These are phyloP conservation scores for Coprinopsis cinerea DNA, from an alignment of 768 basidiomycete species.

Conservation along the genomic window DNA sequence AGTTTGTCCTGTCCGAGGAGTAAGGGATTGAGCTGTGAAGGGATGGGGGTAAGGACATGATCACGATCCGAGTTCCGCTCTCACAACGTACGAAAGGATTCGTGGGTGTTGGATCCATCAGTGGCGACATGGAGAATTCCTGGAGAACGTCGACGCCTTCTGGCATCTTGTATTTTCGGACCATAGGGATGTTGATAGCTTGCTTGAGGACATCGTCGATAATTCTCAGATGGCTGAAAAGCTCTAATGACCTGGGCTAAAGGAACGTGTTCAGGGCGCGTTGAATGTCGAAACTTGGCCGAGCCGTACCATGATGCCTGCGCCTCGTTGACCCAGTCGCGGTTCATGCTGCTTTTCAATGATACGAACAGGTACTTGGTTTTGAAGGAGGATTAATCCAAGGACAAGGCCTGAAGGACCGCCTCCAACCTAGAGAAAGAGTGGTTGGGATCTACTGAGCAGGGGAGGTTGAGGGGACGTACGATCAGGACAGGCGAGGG, in stretches of 20 bases:
- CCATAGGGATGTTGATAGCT: conserved; percentile 18
- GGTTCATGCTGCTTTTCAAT: conserved; percentile 13
- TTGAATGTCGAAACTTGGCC: background rate
- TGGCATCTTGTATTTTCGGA: conserved; percentile 31
- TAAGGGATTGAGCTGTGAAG: conserved; percentile 24
- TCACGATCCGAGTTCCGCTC: background rate
- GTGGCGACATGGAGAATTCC: conserved; percentile 30
- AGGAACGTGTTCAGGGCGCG: conserved; percentile 4
- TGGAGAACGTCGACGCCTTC: conserved; percentile 20
- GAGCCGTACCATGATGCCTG: conserved; percentile 8
- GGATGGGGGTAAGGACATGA: background rate
- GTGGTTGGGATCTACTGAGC: background rate
- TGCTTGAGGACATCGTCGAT: conserved; percentile 29
- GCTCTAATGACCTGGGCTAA: conserved; percentile 41
- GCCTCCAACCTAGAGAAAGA: conserved; percentile 9
- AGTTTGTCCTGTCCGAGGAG: conserved; percentile 30
- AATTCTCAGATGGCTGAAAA: conserved; percentile 33
- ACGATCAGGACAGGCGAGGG: conserved; percentile 18
- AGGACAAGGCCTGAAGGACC: conserved; percentile 14
- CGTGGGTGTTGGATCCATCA: conserved; percentile 23
- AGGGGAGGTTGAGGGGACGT: conserved; percentile 4
- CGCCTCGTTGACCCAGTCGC: conserved; percentile 13
- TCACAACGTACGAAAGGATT: conserved; percentile 26
- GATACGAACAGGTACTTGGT: conserved; percentile 15
- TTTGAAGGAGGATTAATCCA: conserved; percentile 12